Evolutionary conservation across 192 early-diverging fungal genomes (phyloP), one percentile per base, ranked within the genome.

Genomic region (Coemansia sp.): DNA sequence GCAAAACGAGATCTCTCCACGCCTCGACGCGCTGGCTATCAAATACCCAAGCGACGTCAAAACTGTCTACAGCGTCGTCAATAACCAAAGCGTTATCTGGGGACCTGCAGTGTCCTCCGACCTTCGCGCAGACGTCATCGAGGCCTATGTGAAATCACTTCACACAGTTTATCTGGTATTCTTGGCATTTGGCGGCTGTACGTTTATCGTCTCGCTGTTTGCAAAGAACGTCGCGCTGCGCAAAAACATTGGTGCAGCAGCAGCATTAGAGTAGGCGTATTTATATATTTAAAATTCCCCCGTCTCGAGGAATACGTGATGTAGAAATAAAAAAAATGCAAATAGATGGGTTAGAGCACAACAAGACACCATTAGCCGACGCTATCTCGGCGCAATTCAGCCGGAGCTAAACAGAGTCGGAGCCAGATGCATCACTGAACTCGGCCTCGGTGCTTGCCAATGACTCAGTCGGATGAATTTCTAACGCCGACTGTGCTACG

Each of bases 91-190:
- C 48, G 61, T 77, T 17, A 74, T 77, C 17, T 77, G 72, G 57
- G 57, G 64, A 1, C 31, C 67, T 14, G 63, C 62, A 1, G 58
- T 74, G 2, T 82, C 87, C 0, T 19, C 15, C 3, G 68, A 72
- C 63, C 55, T 86, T 19, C 83, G 77, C 69, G 36, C 17, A 0
- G 63, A 69, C 8, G 76, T 87, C 7, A 81, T 88, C 21, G 70
- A 74, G 5, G 85, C 87, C 3, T 89, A 89, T 69, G 88, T 87
- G 23, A 57, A 73, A 23, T 76, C 85, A 9, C 69, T 91, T 53
- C 85, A 84, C 36, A 75, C 41, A 19, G 78, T 86, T 11, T 89
- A 80, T 66, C 69, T 76, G n/a, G 72, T 79, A 44, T 73, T 87
- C 37, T 70, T 86, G n/a, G 85, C 87, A 1, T 80, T 90, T 38